Evolutionary conservation across 2,329 filamentous ascomycete genomes (phyloP).

Genomic region (Pyrenochaeta sp.): DNA sequence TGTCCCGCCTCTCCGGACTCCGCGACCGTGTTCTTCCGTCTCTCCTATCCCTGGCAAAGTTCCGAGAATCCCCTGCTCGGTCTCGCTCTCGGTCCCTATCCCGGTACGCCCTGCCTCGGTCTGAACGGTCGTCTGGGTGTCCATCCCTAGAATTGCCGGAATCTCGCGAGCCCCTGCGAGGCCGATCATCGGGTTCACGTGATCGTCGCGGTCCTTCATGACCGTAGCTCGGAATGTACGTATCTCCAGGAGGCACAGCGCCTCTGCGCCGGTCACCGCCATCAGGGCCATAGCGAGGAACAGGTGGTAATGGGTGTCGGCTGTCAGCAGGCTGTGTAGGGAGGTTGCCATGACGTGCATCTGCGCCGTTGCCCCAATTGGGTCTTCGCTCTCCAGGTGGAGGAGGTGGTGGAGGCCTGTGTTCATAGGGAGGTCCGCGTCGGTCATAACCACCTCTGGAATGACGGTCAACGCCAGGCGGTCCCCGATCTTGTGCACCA

Average conservation of each 20-base stretch:
- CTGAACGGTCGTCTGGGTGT: conserved; percentile 34
- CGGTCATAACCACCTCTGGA: conserved; percentile 39
- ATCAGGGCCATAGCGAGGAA: conserved; percentile 43
- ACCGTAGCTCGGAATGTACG: conserved; percentile 56
- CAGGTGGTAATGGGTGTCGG: conserved; percentile 44
- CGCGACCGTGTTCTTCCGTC: conserved; percentile 44
- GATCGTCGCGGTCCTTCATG: conserved; percentile 41
- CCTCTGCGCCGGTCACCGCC: conserved; percentile 32
- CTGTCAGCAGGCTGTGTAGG: conserved; percentile 49
- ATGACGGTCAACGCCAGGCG: conserved; percentile 48
- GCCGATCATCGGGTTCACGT: conserved; percentile 46
- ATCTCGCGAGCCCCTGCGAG: conserved; percentile 43
- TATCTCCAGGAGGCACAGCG: conserved; percentile 45
- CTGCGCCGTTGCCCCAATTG: conserved; percentile 42
- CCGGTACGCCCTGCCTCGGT: conserved; percentile 34
- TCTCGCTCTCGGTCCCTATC: conserved; percentile 31
- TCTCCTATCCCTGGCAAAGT: conserved; percentile 37
- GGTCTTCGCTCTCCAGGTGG: conserved; percentile 44
- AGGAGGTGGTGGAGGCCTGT: conserved; percentile 43
- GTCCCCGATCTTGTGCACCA: conserved; percentile 49
- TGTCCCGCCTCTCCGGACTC: conserved; percentile 45
- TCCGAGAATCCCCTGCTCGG: conserved; percentile 29
- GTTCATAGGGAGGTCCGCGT: conserved; percentile 38
- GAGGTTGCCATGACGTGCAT: conserved; percentile 31
- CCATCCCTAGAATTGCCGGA: conserved; percentile 48